These are phyloP conservation scores for Oxytropis ochrocephala DNA, from an alignment of 306 rosid genomes.

Conservation along the genomic window DNA sequence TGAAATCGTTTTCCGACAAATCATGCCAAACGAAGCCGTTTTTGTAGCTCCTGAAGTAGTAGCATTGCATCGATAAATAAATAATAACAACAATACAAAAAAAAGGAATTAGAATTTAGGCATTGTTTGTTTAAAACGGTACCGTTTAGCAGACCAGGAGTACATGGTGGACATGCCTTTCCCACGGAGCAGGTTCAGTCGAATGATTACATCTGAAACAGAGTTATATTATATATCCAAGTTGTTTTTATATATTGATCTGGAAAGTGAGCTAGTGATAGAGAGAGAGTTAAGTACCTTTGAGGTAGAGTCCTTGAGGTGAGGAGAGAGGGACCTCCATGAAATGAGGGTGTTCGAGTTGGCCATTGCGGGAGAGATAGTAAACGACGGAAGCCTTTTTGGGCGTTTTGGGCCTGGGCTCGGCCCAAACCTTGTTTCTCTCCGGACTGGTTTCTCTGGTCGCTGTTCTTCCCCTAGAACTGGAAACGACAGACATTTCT, in stretches of 20 bases:
- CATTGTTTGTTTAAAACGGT: neutral
- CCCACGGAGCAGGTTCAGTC: constrained; percentile 77
- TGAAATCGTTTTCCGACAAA: constrained; percentile 81
- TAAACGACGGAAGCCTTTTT: constrained; percentile 74
- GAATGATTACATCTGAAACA: constrained; percentile 60
- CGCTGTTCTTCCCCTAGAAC: constrained; percentile 29
- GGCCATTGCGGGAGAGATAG: constrained; percentile 83
- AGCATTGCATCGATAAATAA: neutral
- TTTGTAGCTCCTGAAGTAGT: constrained; percentile 57
- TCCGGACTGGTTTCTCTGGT: constrained; percentile 65
- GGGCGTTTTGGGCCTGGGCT: constrained; percentile 47
- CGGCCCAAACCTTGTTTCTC: constrained; percentile 70
- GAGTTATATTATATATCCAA: neutral
- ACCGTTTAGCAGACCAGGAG: constrained; percentile 98
- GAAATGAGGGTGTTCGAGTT: constrained; percentile 95
- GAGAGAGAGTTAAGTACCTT: constrained; percentile 32
- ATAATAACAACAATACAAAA: neutral
- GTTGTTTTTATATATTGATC: neutral
- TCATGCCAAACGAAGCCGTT: constrained; percentile 97
- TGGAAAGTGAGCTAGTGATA: neutral
- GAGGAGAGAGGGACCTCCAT: constrained; percentile 92
- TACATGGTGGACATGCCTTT: constrained; percentile 70
- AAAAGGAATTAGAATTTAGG: neutral
- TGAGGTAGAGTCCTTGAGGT: constrained; percentile 80
- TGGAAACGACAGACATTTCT: constrained; percentile 55